These are phyloP conservation scores for Beauveria asiatica DNA, from an alignment of 2,329 filamentous ascomycete species.

Conservation along the genomic window DNA sequence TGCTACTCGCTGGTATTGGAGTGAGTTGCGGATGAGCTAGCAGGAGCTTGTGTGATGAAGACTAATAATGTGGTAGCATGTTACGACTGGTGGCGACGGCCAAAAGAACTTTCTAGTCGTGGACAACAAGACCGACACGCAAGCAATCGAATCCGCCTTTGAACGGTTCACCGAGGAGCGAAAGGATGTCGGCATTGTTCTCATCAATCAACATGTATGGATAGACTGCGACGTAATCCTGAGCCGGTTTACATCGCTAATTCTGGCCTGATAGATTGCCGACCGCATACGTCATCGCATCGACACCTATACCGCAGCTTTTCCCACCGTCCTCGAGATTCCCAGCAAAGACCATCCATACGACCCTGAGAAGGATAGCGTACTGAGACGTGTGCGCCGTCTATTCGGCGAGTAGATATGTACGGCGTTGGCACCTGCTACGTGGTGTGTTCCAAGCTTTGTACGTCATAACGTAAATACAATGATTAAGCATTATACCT, in stretches of 20 bases:
- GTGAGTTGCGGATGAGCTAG: slow-evolving; percentile 39
- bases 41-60: background rate
- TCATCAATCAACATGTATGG: slow-evolving; percentile 95
- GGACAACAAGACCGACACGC: slow-evolving; percentile 82
- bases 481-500: background rate
- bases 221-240: no score
- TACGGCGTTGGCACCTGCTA: background rate
- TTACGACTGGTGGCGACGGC: slow-evolving; percentile 76
- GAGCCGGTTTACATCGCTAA: background rate
- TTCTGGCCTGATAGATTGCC: slow-evolving; percentile 56
- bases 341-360: slow-evolving; percentile 99
- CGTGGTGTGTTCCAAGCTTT: background rate
- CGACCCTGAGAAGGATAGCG: slow-evolving; percentile 97
- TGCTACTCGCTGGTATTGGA: slow-evolving; percentile 90
- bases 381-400: slow-evolving; percentile 72
- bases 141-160: slow-evolving; percentile 83
- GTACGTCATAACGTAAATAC: background rate
- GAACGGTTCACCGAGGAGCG: slow-evolving; percentile 79
- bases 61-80: slow-evolving; percentile 54
- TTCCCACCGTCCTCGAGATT: slow-evolving; percentile 93
- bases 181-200: slow-evolving; percentile 92
- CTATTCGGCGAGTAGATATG: slow-evolving; percentile 57
- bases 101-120: slow-evolving; percentile 99
- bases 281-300: slow-evolving; percentile 87
- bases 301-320: slow-evolving; percentile 87